Evolutionary conservation across 176 grass and related monocot species (phyloP), one percentile per base, ranked within the genome.

Genomic region (Aegilops tauschii): DNA sequence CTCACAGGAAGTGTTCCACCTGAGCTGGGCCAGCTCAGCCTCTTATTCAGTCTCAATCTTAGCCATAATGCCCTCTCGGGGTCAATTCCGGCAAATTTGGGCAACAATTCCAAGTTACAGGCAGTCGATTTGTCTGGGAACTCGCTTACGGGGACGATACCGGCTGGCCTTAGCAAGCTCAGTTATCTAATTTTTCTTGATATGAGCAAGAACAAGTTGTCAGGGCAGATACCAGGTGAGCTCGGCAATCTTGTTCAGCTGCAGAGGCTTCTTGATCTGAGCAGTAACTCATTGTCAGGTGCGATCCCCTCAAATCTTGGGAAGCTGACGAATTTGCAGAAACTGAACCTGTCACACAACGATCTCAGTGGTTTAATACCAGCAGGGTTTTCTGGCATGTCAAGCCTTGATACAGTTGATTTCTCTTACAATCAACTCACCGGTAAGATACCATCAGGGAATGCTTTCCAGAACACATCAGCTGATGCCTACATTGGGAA

Each of bases 341-440:
- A 85, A 52, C 85, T 99, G 54, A 96, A 99, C 85, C 56, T 99
- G 37, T 99, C 97, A 1, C 97, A 70, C 80, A 96, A 99, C 31
- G 40, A 87, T 28, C 92, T 99, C 66, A 87, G 17, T 0, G 94
- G 92, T 39, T 44, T 80, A 75, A 99, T 99, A 59, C 97, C 92
- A 36, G 5, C 61, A 73, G 52, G 52, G 17, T 90, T 99, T 29
- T 94, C 87, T 30, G 0, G 40, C 20, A 93, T 99, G 97, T 61
- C 50, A n/a, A 96, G 97, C 88, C 77, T 99, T 12, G 94, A 93
- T 9, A 83, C 56, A 4, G 89, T 96, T 63, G 97, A 99, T 91
- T 96, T 99, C 85, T 99, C 97, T 62, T 93, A 93, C 69, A 99
- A 99, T 76, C 86, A 39, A 72, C 94, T 99, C 30, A 91, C 70